phyloP scores from a whole-genome alignment of 2,329 filamentous ascomycete species.

The Fonsecaea monophora region DNA sequence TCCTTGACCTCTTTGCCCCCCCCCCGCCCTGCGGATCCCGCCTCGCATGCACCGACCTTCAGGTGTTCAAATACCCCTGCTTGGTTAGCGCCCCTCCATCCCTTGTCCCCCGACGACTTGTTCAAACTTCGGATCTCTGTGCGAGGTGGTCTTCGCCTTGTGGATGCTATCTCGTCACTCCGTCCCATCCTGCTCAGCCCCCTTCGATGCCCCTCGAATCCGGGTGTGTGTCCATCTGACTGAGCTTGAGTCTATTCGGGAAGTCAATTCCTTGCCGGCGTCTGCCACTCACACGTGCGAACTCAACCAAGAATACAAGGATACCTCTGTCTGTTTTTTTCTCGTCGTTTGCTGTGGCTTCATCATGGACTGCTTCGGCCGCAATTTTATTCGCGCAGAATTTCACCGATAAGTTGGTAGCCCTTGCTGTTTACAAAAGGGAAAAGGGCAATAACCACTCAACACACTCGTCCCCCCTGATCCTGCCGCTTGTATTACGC shows the following conservation, averaged over 20 bases:
- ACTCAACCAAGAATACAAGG: slow-evolving; percentile 2
- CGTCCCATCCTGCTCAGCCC: not conserved
- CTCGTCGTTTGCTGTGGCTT: not conserved
- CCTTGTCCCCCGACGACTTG: slow-evolving; percentile 6
- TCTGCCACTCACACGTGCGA: slow-evolving; percentile 5
- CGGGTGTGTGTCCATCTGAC: slow-evolving; percentile 4
- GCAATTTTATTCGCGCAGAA: not conserved
- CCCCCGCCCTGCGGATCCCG: not conserved
- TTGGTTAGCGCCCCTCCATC: not conserved
- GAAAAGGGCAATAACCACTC: too few species aligned
- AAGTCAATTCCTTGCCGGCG: slow-evolving; percentile 2
- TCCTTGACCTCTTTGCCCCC: too few species aligned
- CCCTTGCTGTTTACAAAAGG: too few species aligned
- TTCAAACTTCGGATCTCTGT: slow-evolving; percentile 1
- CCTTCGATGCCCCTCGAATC: not conserved
- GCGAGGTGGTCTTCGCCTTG: not conserved
- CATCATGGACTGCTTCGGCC: not conserved
- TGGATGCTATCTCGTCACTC: not conserved
- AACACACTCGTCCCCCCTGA: not conserved
- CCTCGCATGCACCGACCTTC: not conserved
- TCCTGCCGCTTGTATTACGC: not conserved
- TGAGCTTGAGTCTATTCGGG: slow-evolving; percentile 9
- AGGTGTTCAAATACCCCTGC: not conserved
- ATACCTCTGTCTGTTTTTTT: not conserved
- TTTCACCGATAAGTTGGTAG: not conserved